phyloP scores from a whole-genome alignment of 495 filamentous ascomycete species.

The Trichoderma virens region DNA sequence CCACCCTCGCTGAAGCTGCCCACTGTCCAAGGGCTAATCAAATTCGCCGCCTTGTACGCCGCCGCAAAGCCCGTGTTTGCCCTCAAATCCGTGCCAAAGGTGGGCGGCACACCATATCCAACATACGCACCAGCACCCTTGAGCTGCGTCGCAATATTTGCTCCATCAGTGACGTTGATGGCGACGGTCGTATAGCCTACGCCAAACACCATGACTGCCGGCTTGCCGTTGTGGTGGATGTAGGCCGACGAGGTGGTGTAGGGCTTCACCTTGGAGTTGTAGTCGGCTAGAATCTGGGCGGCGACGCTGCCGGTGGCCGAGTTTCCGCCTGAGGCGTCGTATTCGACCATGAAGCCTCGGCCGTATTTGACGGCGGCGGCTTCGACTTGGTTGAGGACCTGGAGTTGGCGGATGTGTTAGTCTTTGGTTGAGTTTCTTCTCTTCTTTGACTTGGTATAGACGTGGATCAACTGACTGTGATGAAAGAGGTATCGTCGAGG shows the following conservation, averaged over 20 bases:
- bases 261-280: constrained; percentile 15
- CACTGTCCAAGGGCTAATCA: constrained; percentile 27
- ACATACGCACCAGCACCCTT: constrained; percentile 24
- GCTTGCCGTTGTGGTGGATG: constrained; percentile 25
- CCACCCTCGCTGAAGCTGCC: constrained; percentile 20
- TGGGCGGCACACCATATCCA: constrained; percentile 21
- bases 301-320: constrained; percentile 18
- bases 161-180: constrained; percentile 20
- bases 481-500: constrained; percentile 23
- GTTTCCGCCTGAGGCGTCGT: constrained; percentile 22
- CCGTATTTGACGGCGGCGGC: constrained; percentile 25
- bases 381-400: constrained; percentile 21
- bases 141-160: constrained; percentile 21
- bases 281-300: constrained; percentile 19
- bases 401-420: background rate
- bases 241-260: constrained; percentile 24
- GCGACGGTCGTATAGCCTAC: constrained; percentile 18
- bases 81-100: constrained; percentile 21
- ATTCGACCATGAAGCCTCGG: constrained; percentile 24
- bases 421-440: background rate
- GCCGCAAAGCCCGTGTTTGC: constrained; percentile 19
- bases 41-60: constrained; percentile 23
- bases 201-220: constrained; percentile 26
- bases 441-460: too few species aligned
- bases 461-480: constrained; percentile 15